A percentile compares a stretch with the other conserved stretches of the same genome.
Evolutionary conservation across 306 rosid genomes (phyloP).

Genomic region (Fagus sylvatica): DNA sequence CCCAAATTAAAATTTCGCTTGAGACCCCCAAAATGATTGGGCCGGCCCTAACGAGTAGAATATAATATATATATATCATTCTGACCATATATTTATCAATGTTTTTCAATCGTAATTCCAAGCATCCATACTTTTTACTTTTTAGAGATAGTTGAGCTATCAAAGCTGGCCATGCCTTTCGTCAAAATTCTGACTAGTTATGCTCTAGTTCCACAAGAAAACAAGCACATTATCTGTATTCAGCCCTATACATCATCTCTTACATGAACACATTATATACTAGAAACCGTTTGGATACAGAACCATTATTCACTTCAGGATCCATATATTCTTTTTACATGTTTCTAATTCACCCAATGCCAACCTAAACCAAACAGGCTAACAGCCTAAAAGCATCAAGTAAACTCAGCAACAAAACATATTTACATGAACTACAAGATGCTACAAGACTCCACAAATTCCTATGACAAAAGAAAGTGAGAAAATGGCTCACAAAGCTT

Average conservation of each 20-base stretch:
- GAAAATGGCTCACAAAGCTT: not conserved
- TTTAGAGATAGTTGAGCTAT: too few species aligned
- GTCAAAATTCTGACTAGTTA: not conserved
- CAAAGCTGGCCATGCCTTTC: too few species aligned
- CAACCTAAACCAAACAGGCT: not conserved
- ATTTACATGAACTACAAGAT: slow-evolving; percentile 32
- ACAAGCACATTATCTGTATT: not conserved
- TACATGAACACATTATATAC: not conserved
- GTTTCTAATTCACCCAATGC: not conserved
- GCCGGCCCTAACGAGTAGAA: too few species aligned
- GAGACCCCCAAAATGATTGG: too few species aligned
- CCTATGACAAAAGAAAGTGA: slow-evolving; percentile 8
- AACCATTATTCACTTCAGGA: not conserved
- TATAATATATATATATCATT: too few species aligned
- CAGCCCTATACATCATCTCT: slow-evolving; percentile 7
- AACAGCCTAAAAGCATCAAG: not conserved
- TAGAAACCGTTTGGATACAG: not conserved
- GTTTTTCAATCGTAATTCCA: too few species aligned
- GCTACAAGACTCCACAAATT: not conserved
- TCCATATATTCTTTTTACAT: not conserved
- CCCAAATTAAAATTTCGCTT: too few species aligned
- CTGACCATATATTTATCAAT: too few species aligned
- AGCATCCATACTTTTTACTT: too few species aligned
- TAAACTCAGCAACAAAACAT: not conserved
- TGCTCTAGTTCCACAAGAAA: not conserved